Evolutionary conservation across 2,329 filamentous ascomycete genomes (phyloP), one percentile per base, ranked within the genome.

Genomic region (Ophiocordyceps robertsii): DNA sequence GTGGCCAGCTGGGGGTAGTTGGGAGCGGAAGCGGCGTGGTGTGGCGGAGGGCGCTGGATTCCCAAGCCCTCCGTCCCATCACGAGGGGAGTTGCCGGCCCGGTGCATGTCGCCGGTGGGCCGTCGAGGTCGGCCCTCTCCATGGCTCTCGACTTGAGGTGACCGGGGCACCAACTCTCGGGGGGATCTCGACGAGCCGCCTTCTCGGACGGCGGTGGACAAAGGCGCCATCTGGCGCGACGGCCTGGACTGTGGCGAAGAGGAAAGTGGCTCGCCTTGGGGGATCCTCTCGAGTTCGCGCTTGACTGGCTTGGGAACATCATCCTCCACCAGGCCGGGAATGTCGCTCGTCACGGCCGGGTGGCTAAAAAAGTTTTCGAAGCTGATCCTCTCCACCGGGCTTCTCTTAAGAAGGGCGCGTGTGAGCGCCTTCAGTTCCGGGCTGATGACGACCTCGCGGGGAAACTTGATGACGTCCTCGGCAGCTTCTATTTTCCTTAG

Each of bases 401-500:
- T 90, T 45, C 85, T 79, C 66, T 90, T 95, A 48, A 98, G 67
- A 14, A 98, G 70, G 33, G 73, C 73, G 37, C 86, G 77, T 45
- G 95, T 88, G 16, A 95, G 67, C 19, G 73, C 70, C 61, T 94
- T 95, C 65, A 95, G 77, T 10, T 84, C 82, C 39, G 80, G 64
- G 50, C 78, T 90, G 46, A 85, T 76, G 39, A 75, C 68, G 29
- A 77, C 74, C 40, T 88, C 84, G 51, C 77, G 76, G 0, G 83
- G 78, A 51, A 96, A 96, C 49, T 74, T 79, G 61, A 96, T 93
- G 47, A 77, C 70, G 57, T 96, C 90, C 48, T 93, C 83, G 16
- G 83, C 80, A 46, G 82, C 82, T 60, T 96, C 90, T 49, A 98
- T 98, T 66, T 84, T 92, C 47, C 86, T 79, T 37, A 96, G 72